Conservation (phyloP, 148 eudicot species). For the Cornus kousa region DNA sequence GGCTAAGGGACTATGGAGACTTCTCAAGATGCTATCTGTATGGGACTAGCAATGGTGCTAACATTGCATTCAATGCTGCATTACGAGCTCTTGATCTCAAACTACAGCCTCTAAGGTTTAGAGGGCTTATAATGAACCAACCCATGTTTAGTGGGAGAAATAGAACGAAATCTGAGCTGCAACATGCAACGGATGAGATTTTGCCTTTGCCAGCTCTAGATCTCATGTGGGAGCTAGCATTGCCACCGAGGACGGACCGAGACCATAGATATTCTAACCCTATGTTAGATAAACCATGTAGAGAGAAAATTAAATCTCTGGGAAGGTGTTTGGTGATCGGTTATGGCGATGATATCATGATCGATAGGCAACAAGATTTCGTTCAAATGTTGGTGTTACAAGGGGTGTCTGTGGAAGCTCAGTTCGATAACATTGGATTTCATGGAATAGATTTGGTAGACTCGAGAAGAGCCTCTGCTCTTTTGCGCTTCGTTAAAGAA, state of each 20-base stretch:
- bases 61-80: constrained; percentile 60
- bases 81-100: constrained; percentile 35
- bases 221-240: constrained; percentile 59
- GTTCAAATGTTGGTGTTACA: constrained; percentile 56
- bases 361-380: constrained; percentile 75
- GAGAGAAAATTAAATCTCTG: constrained; percentile 32
- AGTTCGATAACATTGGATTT: constrained; percentile 69
- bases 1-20: constrained; percentile 63
- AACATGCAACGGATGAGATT: constrained; percentile 41
- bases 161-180: constrained; percentile 54
- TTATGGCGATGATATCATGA: constrained; percentile 69
- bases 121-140: constrained; percentile 53
- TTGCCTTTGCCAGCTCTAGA: constrained; percentile 57
- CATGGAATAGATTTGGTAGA: constrained; percentile 72
- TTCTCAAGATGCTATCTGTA: constrained; percentile 52
- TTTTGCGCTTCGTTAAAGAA: constrained; percentile 46
- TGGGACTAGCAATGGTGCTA: constrained; percentile 57
- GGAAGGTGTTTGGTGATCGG: constrained; percentile 76
- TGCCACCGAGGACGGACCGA: constrained; percentile 55
- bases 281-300: constrained; percentile 29
- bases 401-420: constrained; percentile 72
- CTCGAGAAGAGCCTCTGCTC: constrained; percentile 40
- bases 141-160: constrained; percentile 56
- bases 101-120: constrained; percentile 32
- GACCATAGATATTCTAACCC: constrained; percentile 78